These are phyloP conservation scores for Massarina eburnea DNA, from an alignment of 2,329 filamentous ascomycete genomes.

Conservation along the genomic window DNA sequence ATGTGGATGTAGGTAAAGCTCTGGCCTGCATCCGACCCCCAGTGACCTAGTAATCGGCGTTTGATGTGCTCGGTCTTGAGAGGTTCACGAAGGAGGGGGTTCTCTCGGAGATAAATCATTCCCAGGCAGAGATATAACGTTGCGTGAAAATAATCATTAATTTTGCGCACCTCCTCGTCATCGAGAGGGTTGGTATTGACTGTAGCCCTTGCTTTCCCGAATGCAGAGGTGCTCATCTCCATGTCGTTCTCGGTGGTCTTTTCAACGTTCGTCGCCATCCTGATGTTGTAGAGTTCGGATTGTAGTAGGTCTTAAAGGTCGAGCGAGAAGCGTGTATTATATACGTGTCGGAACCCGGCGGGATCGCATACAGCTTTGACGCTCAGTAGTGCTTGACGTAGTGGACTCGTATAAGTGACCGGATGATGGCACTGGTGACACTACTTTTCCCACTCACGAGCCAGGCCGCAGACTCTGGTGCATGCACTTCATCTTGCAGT, in stretches of 20 bases:
- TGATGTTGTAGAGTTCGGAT: no score
- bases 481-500: no score
- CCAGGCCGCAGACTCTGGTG: no score
- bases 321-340: no score
- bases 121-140: slow-evolving; percentile 74
- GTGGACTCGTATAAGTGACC: no score
- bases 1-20: slow-evolving; percentile 82
- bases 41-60: slow-evolving; percentile 72
- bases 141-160: slow-evolving; percentile 73
- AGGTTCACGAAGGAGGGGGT: slow-evolving; percentile 70
- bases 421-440: no score
- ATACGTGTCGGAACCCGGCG: no score
- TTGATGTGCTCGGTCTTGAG: slow-evolving; percentile 72
- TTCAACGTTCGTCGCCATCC: slow-evolving; percentile 23
- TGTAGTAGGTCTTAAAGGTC: no score
- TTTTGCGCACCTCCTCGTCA: slow-evolving; percentile 66
- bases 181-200: slow-evolving; percentile 62
- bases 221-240: slow-evolving; percentile 56
- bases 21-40: slow-evolving; percentile 78
- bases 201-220: slow-evolving; percentile 66
- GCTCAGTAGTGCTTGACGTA: no score
- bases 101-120: slow-evolving; percentile 78
- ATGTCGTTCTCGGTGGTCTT: slow-evolving; percentile 32
- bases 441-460: no score
- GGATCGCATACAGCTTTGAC: no score